Evolutionary conservation across 768 basidiomycete genomes (phyloP).

Genomic region (Nidularia pulvinata): DNA sequence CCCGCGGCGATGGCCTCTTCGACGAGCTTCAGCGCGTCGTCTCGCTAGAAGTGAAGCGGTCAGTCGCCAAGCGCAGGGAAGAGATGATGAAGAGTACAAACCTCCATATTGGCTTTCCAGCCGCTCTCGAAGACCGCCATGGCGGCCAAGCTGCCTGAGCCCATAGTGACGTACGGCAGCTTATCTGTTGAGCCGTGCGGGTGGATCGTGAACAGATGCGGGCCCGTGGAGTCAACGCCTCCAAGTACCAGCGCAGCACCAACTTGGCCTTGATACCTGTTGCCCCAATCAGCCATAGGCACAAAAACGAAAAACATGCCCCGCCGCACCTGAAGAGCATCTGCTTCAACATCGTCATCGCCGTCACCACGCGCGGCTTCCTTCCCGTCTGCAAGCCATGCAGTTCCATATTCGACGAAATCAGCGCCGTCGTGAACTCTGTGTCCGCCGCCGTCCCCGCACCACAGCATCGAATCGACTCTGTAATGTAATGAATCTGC

Average conservation of each 20-base stretch:
- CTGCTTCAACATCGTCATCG: slow-evolving; percentile 99
- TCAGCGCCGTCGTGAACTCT: slow-evolving; percentile 91
- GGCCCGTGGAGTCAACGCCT: slow-evolving; percentile 92
- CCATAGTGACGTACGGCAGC: slow-evolving; percentile 98
- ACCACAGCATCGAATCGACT: slow-evolving; percentile 96
- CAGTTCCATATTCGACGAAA: slow-evolving; percentile 95
- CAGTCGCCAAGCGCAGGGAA: not conserved
- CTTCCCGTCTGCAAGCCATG: slow-evolving; percentile 90
- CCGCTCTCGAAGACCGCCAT: slow-evolving; percentile 96
- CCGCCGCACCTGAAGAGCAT: slow-evolving; percentile 79
- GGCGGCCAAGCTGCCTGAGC: slow-evolving; percentile 92
- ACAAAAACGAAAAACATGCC: not conserved
- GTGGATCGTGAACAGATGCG: slow-evolving; percentile 94
- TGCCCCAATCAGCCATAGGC: too few relatives aligned
- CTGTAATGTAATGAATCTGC: slow-evolving; percentile 97
- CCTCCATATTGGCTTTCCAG: slow-evolving; percentile 85
- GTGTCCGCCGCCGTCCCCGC: slow-evolving; percentile 99
- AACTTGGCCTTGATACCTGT: slow-evolving; percentile 91
- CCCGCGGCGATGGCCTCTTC: slow-evolving; percentile 89
- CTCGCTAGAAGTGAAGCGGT: slow-evolving; percentile 45
- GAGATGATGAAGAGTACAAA: slow-evolving; percentile 26
- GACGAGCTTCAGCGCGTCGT: slow-evolving; percentile 82
- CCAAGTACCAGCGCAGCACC: slow-evolving; percentile 97
- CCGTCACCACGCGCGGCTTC: slow-evolving; percentile 93
- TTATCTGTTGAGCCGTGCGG: slow-evolving; percentile 99